Conservation (phyloP, 2,329 filamentous ascomycete species). For the Leptoxyphium fumago region DNA sequence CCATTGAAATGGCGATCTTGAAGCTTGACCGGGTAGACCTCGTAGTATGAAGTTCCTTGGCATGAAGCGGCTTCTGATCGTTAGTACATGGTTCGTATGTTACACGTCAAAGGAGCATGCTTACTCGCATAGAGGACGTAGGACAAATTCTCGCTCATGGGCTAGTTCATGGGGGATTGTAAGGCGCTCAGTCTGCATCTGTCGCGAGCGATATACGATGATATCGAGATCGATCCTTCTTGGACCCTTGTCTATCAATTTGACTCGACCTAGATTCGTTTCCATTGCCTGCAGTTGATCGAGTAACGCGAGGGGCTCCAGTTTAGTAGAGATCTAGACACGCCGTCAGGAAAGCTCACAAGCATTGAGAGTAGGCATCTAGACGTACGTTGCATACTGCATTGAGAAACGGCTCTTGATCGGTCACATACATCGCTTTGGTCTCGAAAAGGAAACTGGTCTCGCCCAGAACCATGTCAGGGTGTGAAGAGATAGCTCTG, state of each 20-base stretch:
- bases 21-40: no score
- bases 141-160: conserved; percentile 82
- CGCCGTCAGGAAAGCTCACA: conserved; percentile 3
- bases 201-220: conserved; percentile 59
- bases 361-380: not conserved
- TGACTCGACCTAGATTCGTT: conserved; percentile 59
- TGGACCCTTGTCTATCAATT: conserved; percentile 83
- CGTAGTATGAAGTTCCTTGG: no score
- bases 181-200: conserved; percentile 56
- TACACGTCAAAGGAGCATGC: conserved; percentile 10
- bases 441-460: conserved; percentile 92
- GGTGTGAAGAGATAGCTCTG: conserved; percentile 51
- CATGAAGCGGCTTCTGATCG: no score
- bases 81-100: no score
- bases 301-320: conserved; percentile 62
- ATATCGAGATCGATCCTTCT: conserved; percentile 92
- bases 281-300: conserved; percentile 77
- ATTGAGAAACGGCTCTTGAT: conserved; percentile 82
- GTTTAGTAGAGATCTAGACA: conserved; percentile 59
- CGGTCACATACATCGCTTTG: conserved; percentile 86
- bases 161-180: conserved; percentile 74
- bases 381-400: conserved; percentile 71
- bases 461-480: conserved; percentile 56
- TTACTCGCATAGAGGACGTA: conserved; percentile 71
- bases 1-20: no score